Conservation (phyloP, 164 flowering plant genomes). For the Liquidambar formosana region DNA sequence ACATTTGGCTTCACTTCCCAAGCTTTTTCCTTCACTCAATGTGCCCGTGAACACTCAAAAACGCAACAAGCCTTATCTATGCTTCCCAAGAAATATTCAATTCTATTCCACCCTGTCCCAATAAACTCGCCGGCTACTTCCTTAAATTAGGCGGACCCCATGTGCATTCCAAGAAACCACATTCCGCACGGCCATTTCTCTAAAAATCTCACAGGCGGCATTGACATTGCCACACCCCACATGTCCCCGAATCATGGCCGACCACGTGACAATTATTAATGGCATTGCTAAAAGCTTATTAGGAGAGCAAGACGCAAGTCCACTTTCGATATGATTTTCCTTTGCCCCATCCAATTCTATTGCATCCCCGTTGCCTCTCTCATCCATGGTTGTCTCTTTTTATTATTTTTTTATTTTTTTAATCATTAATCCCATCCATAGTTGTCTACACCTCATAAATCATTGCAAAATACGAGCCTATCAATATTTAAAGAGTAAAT, state of each 20-base stretch:
- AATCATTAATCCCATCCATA: too few relatives aligned
- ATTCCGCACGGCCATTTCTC: neutral
- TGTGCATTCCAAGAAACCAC: neutral
- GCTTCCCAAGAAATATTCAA: neutral
- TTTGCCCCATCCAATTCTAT: too few relatives aligned
- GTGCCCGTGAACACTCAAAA: too few relatives aligned
- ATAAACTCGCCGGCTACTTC: neutral
- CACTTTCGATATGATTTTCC: too few relatives aligned
- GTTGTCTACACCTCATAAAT: too few relatives aligned
- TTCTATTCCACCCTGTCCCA: neutral
- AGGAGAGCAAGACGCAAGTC: too few relatives aligned
- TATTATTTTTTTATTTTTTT: too few relatives aligned
- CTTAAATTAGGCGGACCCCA: neutral
- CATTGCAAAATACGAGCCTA: too few relatives aligned
- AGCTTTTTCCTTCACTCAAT: neutral
- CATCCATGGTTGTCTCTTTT: too few relatives aligned
- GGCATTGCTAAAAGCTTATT: too few relatives aligned
- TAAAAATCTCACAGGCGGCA: neutral
- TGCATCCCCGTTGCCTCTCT: too few relatives aligned
- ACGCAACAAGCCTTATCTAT: neutral
- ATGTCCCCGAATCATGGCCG: neutral
- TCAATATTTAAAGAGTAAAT: too few relatives aligned
- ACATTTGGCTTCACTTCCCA: neutral
- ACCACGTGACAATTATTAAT: neutral
- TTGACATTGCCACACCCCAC: neutral